Conservation (phyloP, 1,139 yeast genomes). For the Lodderomyces theae region DNA sequence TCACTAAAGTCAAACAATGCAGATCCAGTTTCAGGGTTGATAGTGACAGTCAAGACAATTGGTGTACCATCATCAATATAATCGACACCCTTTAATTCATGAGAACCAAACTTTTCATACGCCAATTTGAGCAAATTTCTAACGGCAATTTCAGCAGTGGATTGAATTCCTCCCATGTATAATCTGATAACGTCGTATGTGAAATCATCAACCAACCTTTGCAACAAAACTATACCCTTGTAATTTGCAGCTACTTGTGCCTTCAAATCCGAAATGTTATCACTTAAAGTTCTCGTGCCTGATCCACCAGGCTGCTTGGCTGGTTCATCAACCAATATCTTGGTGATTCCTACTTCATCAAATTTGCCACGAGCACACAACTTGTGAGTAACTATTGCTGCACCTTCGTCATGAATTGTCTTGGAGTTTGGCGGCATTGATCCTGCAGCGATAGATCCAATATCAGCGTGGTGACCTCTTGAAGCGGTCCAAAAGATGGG, state of each 20-base stretch:
- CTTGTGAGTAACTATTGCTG: slow-evolving; percentile 40
- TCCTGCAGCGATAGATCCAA: slow-evolving; percentile 46
- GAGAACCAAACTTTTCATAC: slow-evolving; percentile 34
- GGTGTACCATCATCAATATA: slow-evolving; percentile 47
- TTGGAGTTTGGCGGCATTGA: slow-evolving; percentile 49
- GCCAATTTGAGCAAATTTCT: slow-evolving; percentile 38
- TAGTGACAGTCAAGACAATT: slow-evolving; percentile 33
- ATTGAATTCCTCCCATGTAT: slow-evolving; percentile 44
- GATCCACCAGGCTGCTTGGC: slow-evolving; percentile 47
- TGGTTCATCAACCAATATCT: slow-evolving; percentile 39
- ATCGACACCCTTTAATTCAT: slow-evolving; percentile 33
- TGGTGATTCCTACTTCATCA: slow-evolving; percentile 41
- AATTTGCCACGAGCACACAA: slow-evolving; percentile 36
- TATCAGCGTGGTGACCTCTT: slow-evolving; percentile 49
- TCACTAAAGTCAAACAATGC: slow-evolving; percentile 42
- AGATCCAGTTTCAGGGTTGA: slow-evolving; percentile 33
- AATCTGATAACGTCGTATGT: slow-evolving; percentile 33
- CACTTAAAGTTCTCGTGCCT: slow-evolving; percentile 41
- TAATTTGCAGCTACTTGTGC: slow-evolving; percentile 46
- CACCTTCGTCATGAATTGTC: slow-evolving; percentile 45
- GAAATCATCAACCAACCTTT: slow-evolving; percentile 32
- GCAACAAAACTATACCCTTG: slow-evolving; percentile 37
- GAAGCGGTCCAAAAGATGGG: slow-evolving; percentile 48
- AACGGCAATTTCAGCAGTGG: slow-evolving; percentile 43
- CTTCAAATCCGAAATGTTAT: slow-evolving; percentile 42